Percentiles rank a stretch among this genome's conserved stretches.
These are phyloP conservation scores for Camelina laxa DNA, from an alignment of 345 rosid genomes.

Conservation along the genomic window DNA sequence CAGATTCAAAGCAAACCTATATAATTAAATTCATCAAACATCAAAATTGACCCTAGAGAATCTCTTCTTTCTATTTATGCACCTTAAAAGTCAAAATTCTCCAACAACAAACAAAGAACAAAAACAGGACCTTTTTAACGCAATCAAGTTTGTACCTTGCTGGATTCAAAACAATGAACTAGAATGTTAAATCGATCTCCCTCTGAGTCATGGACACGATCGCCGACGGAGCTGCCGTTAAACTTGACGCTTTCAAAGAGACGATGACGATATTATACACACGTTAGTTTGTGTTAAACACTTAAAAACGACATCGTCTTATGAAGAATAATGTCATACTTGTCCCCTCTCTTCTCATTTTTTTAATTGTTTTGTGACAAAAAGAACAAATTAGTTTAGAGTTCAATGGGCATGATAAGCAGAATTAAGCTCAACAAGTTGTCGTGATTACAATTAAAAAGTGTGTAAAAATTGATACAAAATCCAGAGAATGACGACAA, in stretches of 20 bases:
- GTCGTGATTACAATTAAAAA: slow-evolving; percentile 32
- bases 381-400: background rate
- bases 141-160: background rate
- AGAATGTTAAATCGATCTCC: background rate
- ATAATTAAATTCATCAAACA: background rate
- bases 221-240: slow-evolving; percentile 32
- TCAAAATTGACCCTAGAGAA: slow-evolving; percentile 16
- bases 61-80: background rate
- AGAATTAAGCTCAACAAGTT: slow-evolving; percentile 6
- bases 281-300: background rate
- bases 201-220: slow-evolving; percentile 1
- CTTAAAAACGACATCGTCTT: background rate
- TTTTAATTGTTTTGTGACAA: background rate
- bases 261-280: slow-evolving; percentile 7
- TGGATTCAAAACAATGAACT: background rate
- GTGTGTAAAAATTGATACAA: slow-evolving; percentile 18
- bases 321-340: no score
- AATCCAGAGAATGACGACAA: slow-evolving; percentile 15
- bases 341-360: no score
- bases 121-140: background rate
- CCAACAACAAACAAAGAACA: slow-evolving; percentile 2
- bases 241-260: slow-evolving; percentile 32
- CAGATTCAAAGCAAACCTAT: slow-evolving; percentile 21
- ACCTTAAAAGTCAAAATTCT: background rate
- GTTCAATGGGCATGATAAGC: background rate